These are phyloP conservation scores for Naematelia encephala DNA, from an alignment of 768 basidiomycete species.

Conservation along the genomic window DNA sequence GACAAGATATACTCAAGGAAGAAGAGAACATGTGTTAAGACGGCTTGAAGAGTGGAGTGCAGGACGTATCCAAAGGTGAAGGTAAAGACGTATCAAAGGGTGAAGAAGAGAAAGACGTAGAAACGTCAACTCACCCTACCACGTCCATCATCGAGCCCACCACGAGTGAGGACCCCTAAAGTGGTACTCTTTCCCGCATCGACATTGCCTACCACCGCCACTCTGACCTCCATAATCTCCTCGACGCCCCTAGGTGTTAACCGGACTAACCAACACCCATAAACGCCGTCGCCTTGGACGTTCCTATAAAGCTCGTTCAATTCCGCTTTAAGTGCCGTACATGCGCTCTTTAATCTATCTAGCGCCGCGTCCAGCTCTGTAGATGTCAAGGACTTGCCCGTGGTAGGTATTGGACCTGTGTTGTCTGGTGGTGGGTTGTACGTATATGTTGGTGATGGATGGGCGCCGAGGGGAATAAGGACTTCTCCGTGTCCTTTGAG, in stretches of 20 bases:
- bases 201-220: slow-evolving; percentile 88
- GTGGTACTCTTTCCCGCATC: slow-evolving; percentile 89
- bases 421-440: slow-evolving; percentile 27
- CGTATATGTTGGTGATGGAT: slow-evolving; percentile 33
- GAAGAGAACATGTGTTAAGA: too few species aligned
- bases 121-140: slow-evolving; percentile 30
- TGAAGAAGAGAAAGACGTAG: slow-evolving; percentile 1
- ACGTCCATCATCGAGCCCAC: slow-evolving; percentile 53
- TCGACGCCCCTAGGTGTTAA: slow-evolving; percentile 41
- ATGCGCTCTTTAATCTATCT: slow-evolving; percentile 26
- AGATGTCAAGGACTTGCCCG: slow-evolving; percentile 20
- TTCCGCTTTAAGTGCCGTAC: slow-evolving; percentile 31
- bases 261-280: slow-evolving; percentile 43
- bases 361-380: slow-evolving; percentile 27
- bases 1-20: too few species aligned
- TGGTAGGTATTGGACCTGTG: slow-evolving; percentile 7
- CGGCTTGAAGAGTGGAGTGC: too few species aligned
- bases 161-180: slow-evolving; percentile 90
- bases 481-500: slow-evolving; percentile 46
- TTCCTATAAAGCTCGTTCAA: slow-evolving; percentile 43
- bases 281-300: slow-evolving; percentile 8
- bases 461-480: slow-evolving; percentile 44
- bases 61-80: too few species aligned
- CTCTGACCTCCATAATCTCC: slow-evolving; percentile 69
- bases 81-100: slow-evolving; percentile 62